A percentile compares a stretch with the other conserved stretches of the same genome.
phyloP scores from a whole-genome alignment of 257 asterid genomes.

The Penstemon davidsonii region DNA sequence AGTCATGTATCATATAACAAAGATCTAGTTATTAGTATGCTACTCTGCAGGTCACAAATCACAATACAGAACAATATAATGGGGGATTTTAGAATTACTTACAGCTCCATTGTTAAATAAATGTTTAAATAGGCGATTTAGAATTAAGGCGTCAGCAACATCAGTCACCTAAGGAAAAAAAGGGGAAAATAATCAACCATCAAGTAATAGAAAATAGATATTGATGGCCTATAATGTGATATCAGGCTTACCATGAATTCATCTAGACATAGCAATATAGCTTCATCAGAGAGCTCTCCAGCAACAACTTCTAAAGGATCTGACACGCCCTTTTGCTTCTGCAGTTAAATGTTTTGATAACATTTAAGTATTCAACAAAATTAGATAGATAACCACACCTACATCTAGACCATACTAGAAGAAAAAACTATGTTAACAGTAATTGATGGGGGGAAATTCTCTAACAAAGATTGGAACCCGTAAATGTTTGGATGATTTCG shows the following conservation, averaged over 20 bases:
- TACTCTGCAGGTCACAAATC: not conserved
- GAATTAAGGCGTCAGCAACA: slow-evolving; percentile 60
- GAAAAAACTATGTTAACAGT: not conserved
- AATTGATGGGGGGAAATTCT: not conserved
- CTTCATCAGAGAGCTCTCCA: slow-evolving; percentile 52
- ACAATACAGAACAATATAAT: not conserved
- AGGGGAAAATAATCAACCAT: not conserved
- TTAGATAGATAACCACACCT: slow-evolving; percentile 23
- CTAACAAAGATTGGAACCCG: too few relatives aligned
- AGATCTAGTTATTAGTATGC: slow-evolving; percentile 1
- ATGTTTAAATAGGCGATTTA: slow-evolving; percentile 57
- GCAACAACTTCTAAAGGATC: slow-evolving; percentile 75
- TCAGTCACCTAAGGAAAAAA: slow-evolving; percentile 50
- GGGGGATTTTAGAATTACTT: slow-evolving; percentile 31
- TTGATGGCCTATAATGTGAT: not conserved
- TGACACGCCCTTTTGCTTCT: slow-evolving; percentile 62
- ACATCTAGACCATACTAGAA: slow-evolving; percentile 6
- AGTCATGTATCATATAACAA: slow-evolving; percentile 17
- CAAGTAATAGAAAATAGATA: not conserved
- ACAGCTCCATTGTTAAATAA: slow-evolving; percentile 53
- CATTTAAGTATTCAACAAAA: slow-evolving; percentile 16
- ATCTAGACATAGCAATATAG: slow-evolving; percentile 64
- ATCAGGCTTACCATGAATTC: slow-evolving; percentile 57
- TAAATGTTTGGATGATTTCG: not conserved
- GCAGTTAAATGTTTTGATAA: slow-evolving; percentile 25